Evolutionary conservation across 148 eudicot genomes (phyloP).

Genomic region (Nyssa sinensis): DNA sequence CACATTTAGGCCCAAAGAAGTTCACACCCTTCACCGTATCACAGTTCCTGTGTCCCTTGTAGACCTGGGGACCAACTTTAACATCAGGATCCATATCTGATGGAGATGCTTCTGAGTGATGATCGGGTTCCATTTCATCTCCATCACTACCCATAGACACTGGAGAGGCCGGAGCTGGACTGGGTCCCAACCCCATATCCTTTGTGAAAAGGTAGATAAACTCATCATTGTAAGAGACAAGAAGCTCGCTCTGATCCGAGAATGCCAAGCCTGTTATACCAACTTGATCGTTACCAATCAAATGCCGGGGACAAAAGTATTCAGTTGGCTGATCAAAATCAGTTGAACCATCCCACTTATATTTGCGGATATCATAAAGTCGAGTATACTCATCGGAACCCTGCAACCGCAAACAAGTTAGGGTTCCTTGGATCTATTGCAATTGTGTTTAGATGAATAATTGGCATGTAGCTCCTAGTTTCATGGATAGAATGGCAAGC

Average conservation of each 20-base stretch:
- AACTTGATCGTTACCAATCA: slow-evolving; percentile 57
- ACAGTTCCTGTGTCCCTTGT: slow-evolving; percentile 72
- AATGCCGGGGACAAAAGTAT: slow-evolving; percentile 74
- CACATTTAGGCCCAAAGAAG: slow-evolving; percentile 86
- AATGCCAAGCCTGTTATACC: slow-evolving; percentile 86
- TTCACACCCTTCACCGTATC: slow-evolving; percentile 81
- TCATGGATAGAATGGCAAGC: slow-evolving; percentile 56
- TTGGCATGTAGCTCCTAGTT: slow-evolving; percentile 27
- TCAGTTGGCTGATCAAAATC: slow-evolving; percentile 77
- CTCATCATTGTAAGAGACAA: slow-evolving; percentile 76
- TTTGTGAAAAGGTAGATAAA: slow-evolving; percentile 72
- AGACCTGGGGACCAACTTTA: slow-evolving; percentile 54
- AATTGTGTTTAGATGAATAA: slow-evolving; percentile 64
- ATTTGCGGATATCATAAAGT: slow-evolving; percentile 80
- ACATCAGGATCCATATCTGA: slow-evolving; percentile 34
- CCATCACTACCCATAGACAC: slow-evolving; percentile 32
- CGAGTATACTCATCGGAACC: slow-evolving; percentile 81
- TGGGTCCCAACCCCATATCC: slow-evolving; percentile 73
- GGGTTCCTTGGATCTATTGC: slow-evolving; percentile 88
- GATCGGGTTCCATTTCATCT: slow-evolving; percentile 29
- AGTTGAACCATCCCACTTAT: slow-evolving; percentile 65
- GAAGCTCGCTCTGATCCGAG: slow-evolving; percentile 86
- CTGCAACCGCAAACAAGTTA: slow-evolving; percentile 79
- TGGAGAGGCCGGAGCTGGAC: slow-evolving; percentile 46
- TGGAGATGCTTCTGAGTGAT: slow-evolving; percentile 22